A percentile compares a stretch with the other conserved stretches of the same genome.
These are phyloP conservation scores for Passiflora organensis DNA, from an alignment of 345 rosid genomes.

Conservation along the genomic window DNA sequence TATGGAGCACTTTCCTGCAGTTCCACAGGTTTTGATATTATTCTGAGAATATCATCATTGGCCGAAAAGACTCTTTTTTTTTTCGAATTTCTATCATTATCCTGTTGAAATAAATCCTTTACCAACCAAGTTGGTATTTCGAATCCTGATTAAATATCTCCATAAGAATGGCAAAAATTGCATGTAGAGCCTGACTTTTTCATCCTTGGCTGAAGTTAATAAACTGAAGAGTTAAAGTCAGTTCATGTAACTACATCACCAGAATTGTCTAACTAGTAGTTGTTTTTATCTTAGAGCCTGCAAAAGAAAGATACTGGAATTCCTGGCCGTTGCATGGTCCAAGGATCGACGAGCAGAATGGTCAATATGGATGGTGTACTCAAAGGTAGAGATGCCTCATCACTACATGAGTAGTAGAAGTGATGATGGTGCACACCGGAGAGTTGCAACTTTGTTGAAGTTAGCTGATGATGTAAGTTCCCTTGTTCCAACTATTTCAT, in stretches of 20 bases:
- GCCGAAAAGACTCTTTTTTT: too few species aligned
- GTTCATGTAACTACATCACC: neutral
- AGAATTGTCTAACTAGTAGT: slow-evolving; percentile 9
- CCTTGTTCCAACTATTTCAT: slow-evolving; percentile 4
- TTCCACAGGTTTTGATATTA: slow-evolving; percentile 73
- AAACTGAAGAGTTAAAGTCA: neutral
- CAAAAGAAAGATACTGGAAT: slow-evolving; percentile 51
- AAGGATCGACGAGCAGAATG: slow-evolving; percentile 87
- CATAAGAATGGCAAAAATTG: too few species aligned
- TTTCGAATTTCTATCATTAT: too few species aligned
- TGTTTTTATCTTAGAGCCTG: slow-evolving; percentile 49
- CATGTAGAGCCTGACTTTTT: too few species aligned
- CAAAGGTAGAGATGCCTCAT: slow-evolving; percentile 94
- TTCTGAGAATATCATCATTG: too few species aligned
- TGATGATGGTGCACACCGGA: slow-evolving; percentile 59
- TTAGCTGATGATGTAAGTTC: slow-evolving; percentile 59
- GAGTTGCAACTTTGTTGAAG: slow-evolving; percentile 61
- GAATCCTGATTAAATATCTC: too few species aligned
- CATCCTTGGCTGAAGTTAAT: neutral
- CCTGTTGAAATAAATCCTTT: too few species aligned
- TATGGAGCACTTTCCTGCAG: slow-evolving; percentile 73
- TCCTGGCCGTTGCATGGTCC: slow-evolving; percentile 67
- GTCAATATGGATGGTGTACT: slow-evolving; percentile 97
- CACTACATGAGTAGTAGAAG: slow-evolving; percentile 69
- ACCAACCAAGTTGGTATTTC: too few species aligned